Conservation (phyloP, 345 rosid genomes). For the Acer campestre region DNA sequence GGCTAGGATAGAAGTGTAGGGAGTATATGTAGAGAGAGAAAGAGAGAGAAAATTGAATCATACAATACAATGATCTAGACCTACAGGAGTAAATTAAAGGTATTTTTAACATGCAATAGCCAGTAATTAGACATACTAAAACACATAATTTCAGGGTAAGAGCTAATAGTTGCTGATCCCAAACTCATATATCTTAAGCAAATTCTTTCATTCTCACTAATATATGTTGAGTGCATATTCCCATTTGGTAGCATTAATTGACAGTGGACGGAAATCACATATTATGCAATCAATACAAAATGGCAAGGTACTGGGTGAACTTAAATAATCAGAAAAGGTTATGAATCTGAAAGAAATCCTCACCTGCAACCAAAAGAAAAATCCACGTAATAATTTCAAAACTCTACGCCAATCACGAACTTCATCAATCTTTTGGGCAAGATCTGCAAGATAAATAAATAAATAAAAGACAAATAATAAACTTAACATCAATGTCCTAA, state of each 20-base stretch:
- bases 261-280: not conserved
- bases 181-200: conserved; percentile 2
- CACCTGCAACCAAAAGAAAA: conserved; percentile 73
- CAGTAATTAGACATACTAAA: not conserved
- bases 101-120: not conserved
- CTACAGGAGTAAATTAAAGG: not conserved
- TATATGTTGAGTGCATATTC: not conserved
- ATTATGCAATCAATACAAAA: not conserved
- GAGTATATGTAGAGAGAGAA: not conserved
- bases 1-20: too few species aligned
- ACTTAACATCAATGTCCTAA: not conserved
- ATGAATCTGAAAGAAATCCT: conserved; percentile 25
- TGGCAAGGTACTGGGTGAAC: not conserved
- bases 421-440: conserved; percentile 26
- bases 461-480: not conserved
- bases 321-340: not conserved
- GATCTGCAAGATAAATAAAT: conserved; percentile 46
- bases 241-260: not conserved
- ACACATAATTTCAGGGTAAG: not conserved
- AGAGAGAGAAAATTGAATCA: not conserved
- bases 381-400: conserved; percentile 73
- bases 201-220: not conserved
- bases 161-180: not conserved
- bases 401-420: conserved; percentile 28
- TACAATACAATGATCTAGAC: not conserved